Percentiles rank a stretch among this genome's conserved stretches.
These are phyloP conservation scores for Priceomyces carsonii DNA, from an alignment of 805 yeast genomes.

Conservation along the genomic window DNA sequence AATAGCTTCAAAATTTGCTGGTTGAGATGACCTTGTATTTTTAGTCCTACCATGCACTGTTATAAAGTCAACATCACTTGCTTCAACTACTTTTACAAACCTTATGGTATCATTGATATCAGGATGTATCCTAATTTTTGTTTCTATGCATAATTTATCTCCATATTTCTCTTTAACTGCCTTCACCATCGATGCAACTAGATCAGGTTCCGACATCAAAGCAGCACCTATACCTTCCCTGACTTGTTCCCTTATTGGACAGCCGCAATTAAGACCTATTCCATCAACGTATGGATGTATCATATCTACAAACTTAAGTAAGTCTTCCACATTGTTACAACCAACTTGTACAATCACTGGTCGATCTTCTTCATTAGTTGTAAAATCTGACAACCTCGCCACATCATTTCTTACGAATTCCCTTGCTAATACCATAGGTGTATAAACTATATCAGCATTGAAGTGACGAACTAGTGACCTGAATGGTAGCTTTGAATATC, in stretches of 20 bases:
- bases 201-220: slow-evolving; percentile 77
- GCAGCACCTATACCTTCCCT: slow-evolving; percentile 98
- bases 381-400: slow-evolving; percentile 83
- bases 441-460: slow-evolving; percentile 78
- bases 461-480: slow-evolving; percentile 73
- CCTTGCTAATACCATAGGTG: slow-evolving; percentile 95
- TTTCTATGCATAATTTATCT: slow-evolving; percentile 72
- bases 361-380: slow-evolving; percentile 70
- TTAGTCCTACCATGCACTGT: slow-evolving; percentile 93
- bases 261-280: slow-evolving; percentile 93
- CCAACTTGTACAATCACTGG: slow-evolving; percentile 90
- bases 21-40: slow-evolving; percentile 78
- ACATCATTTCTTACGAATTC: slow-evolving; percentile 84
- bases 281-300: slow-evolving; percentile 91
- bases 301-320: slow-evolving; percentile 82
- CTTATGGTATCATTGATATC: slow-evolving; percentile 70
- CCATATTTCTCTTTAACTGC: slow-evolving; percentile 81
- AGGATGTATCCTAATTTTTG: slow-evolving; percentile 85
- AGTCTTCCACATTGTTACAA: slow-evolving; percentile 77
- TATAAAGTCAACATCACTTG: slow-evolving; percentile 88
- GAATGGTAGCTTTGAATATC: slow-evolving; percentile 93
- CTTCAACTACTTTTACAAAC: slow-evolving; percentile 73
- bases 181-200: slow-evolving; percentile 79
- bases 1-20: slow-evolving; percentile 84
- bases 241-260: slow-evolving; percentile 94